phyloP scores from a whole-genome alignment of 768 basidiomycete species.

The Lactarius sp. region DNA sequence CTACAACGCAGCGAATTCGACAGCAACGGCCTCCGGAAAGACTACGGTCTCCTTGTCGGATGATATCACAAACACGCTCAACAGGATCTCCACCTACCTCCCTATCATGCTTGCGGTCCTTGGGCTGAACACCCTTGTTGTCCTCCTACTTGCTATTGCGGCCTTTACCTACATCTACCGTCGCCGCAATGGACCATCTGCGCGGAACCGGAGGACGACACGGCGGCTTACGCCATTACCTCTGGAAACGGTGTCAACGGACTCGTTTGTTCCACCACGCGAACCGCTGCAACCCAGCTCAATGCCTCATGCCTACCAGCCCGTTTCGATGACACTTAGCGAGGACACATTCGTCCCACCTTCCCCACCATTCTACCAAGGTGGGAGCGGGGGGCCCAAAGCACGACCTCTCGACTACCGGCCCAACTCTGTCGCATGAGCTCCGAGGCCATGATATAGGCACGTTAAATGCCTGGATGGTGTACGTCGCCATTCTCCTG shows the following conservation, averaged over 20 bases:
- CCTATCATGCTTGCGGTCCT: constrained; percentile 73
- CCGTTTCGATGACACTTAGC: constrained; percentile 54
- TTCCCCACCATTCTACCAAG: constrained; percentile 31
- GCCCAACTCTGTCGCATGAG: constrained; percentile 34
- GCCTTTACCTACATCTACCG: constrained; percentile 53
- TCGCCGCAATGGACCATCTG: constrained; percentile 35
- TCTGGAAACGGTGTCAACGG: constrained; percentile 36
- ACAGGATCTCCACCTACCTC: constrained; percentile 57
- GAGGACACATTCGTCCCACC: constrained; percentile 38
- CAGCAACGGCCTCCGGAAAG: constrained; percentile 37
- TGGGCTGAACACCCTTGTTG: constrained; percentile 69
- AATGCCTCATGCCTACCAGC: constrained; percentile 54
- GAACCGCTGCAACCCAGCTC: constrained; percentile 20
- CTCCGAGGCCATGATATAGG: neutral
- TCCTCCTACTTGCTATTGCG: constrained; percentile 51
- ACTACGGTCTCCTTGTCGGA: constrained; percentile 51
- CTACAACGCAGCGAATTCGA: constrained; percentile 45
- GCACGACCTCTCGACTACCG: constrained; percentile 19
- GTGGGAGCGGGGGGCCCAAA: constrained; percentile 1
- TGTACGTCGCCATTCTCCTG: neutral
- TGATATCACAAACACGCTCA: constrained; percentile 53
- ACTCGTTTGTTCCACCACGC: constrained; percentile 23
- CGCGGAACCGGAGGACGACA: constrained; percentile 34
- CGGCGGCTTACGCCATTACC: constrained; percentile 57
- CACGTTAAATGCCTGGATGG: neutral